Evolutionary conservation across 2,329 filamentous ascomycete species (phyloP), one percentile per base, ranked within the genome.

Genomic region (Blastomyces percursus): DNA sequence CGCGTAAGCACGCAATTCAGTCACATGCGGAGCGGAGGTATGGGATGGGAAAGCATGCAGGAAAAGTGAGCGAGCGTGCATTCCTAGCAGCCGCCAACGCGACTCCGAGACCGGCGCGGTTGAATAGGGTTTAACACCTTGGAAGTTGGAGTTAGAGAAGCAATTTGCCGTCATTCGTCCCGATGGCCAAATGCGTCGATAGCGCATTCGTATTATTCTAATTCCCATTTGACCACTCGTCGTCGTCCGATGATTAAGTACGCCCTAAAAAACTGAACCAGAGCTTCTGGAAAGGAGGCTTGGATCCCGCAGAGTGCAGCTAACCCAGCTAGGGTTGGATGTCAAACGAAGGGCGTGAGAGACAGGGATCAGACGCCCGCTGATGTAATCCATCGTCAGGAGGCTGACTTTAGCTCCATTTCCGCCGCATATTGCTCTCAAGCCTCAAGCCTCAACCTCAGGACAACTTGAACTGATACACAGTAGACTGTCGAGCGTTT

Each of bases 311-410:
- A 30, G 16, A 8, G 48, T 14, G 6, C 24, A 16, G 57, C 54
- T 57, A 58, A 27, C 42, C 46, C 9, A n/a, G 61, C 7, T 52
- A 61, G 62, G 19, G 57, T 40, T 38, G 12, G 46, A 62, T 62
- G 63, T 64, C 63, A 64, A 62, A 9, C 19, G 42, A 64, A 64
- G 63, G 63, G 63, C 63, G 62, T 59, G 57, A 27, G 21, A 35
- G 30, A 38, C 62, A 46, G 55, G 54, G 48, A n/a, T 59, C 19
- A 35, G 21, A 21, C 2, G 24, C 44, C 16, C 30, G 30, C 42
- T 44, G 40, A 38, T 14, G 61, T 54, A 56, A 44, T 24, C 42
- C 35, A 42, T 30, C 12, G 32, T 21, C 16, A 30, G 14, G 42
- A 40, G 38, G 35, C 24, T 50, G 40, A 40, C 24, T 24, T 57